phyloP scores from a whole-genome alignment of 768 basidiomycete genomes.

The Chlorophyllum brunneum region DNA sequence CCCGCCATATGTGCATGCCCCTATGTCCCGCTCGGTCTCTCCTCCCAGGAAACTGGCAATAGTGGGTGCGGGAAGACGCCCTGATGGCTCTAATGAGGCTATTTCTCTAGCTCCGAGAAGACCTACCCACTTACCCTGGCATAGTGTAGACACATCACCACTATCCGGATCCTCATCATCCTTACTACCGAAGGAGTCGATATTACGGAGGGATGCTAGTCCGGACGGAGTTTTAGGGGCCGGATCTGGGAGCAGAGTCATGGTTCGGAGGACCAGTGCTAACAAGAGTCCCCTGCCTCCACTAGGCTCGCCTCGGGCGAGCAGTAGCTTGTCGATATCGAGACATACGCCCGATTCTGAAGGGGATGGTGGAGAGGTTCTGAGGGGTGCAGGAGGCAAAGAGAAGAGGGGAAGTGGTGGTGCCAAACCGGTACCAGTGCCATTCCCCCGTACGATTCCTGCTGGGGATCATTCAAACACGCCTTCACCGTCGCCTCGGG shows the following conservation, averaged over 20 bases:
- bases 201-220: slow-evolving; percentile 50
- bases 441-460: slow-evolving; percentile 62
- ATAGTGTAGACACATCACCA: slow-evolving; percentile 55
- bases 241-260: slow-evolving; percentile 34
- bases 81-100: slow-evolving; percentile 40
- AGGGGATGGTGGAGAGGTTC: slow-evolving; percentile 29
- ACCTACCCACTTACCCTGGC: slow-evolving; percentile 60
- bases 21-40: slow-evolving; percentile 31
- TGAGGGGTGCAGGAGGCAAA: neutral
- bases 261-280: slow-evolving; percentile 57
- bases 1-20: slow-evolving; percentile 19
- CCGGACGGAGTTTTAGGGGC: slow-evolving; percentile 43
- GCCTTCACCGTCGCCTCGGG: slow-evolving; percentile 13
- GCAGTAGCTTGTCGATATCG: slow-evolving; percentile 28
- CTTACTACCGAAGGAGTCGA: slow-evolving; percentile 38
- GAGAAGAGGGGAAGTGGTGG: slow-evolving; percentile 6
- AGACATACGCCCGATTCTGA: slow-evolving; percentile 21
- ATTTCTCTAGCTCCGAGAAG: slow-evolving; percentile 46
- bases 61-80: slow-evolving; percentile 38
- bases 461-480: slow-evolving; percentile 39
- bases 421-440: slow-evolving; percentile 34
- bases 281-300: slow-evolving; percentile 28
- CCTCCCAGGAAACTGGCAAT: slow-evolving; percentile 56
- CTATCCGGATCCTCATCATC: neutral
- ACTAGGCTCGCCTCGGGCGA: slow-evolving; percentile 28